Base-by-base conservation (phyloP, 1,139 yeast genomes). In the Saccharomyces pastorianus region DNA sequence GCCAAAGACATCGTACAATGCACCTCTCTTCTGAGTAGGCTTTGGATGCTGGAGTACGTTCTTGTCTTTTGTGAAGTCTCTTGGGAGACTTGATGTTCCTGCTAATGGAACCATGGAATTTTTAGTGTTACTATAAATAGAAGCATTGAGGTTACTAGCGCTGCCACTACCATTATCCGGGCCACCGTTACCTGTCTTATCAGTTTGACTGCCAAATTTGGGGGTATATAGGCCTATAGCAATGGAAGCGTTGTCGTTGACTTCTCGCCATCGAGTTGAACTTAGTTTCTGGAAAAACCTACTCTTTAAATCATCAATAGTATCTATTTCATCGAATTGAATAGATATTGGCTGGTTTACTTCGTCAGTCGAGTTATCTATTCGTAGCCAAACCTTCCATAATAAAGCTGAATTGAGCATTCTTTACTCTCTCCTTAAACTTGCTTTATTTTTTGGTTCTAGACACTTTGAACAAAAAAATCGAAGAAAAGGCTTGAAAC, bases 281-380 rank as follows among this genome's bases (percentile, higher is more conserved):
- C 53, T 58, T 28, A 67, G 52, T 50, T 59, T 63, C 7, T 55
- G 53, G 9, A 67, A 55, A n/a, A 67, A 47, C 41, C 58, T 61
- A 4, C 56, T 55, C 54, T 67, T 67, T 32, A 67, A 54, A 55
- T 67, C 70, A 56, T 67, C 71, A 2, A 67, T 49, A 4, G 66
- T 64, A 52, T 67, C 71, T 20, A 52, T 38, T 41, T 62, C 66
- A 47, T 60, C 60, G 48, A 65, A 62, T 13, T 57, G 56, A 3
- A 67, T 53, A 3, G 63, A 53, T 4, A 63, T 55, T 1, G 70
- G 60, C 52, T 66, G 65, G 48, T 61, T 64, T 8, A 63, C 56
- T 3, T 42, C 51, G 27, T 59, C 63, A 3, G 51, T 51, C 6
- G 57, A 51, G 49, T 54, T 54, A 20, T 62, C 64, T 27, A 64